These are phyloP conservation scores for Trichoderma asperelloides DNA, from an alignment of 495 filamentous ascomycete species.

Conservation along the genomic window DNA sequence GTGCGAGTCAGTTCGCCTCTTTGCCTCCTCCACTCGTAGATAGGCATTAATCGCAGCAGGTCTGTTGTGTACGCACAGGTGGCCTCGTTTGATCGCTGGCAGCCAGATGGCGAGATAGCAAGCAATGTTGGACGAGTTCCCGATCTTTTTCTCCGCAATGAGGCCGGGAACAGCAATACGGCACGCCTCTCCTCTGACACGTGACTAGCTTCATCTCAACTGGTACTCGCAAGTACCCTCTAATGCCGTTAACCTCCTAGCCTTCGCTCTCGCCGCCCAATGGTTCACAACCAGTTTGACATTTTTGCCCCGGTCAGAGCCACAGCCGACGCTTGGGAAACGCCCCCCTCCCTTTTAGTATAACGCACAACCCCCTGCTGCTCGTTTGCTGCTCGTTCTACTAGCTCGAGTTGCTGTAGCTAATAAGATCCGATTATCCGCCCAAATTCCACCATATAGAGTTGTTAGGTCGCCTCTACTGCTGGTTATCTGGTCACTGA, in stretches of 20 bases:
- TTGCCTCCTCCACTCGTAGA: neutral
- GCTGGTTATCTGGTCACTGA: neutral
- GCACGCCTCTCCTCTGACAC: neutral
- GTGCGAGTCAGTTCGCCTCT: neutral
- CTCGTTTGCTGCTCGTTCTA: neutral
- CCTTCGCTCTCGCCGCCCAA: too few species aligned
- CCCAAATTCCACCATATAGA: neutral
- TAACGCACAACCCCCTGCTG: neutral
- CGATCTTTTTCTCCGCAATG: neutral
- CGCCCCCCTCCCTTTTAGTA: neutral
- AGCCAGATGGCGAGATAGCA: too few species aligned
- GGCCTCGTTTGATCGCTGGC: too few species aligned
- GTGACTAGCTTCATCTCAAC: neutral
- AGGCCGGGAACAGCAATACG: neutral
- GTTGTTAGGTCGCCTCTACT: neutral
- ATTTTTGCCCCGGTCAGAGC: too few species aligned
- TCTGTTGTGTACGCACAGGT: neutral
- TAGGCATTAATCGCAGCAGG: neutral
- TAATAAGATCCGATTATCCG: neutral
- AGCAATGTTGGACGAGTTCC: too few species aligned
- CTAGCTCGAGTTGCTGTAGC: neutral
- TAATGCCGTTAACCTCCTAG: too few species aligned
- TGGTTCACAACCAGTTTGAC: too few species aligned
- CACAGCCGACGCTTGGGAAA: too few species aligned
- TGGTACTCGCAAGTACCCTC: too few species aligned